Conservation (phyloP, 2,329 filamentous ascomycete species). For the Fusarium ambrosium region DNA sequence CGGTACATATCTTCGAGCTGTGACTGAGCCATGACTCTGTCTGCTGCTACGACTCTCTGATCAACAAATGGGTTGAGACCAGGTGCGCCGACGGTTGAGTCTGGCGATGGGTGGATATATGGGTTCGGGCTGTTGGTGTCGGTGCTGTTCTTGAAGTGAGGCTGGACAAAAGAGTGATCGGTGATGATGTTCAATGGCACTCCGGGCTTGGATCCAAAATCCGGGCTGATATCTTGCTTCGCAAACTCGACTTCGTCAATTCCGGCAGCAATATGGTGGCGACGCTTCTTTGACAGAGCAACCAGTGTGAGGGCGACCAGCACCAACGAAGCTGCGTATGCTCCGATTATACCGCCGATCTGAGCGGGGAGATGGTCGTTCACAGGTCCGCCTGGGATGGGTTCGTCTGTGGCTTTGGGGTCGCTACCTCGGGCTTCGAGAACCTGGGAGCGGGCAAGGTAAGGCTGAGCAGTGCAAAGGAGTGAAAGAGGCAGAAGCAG, state of each 20-base stretch:
- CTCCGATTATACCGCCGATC: conserved; percentile 85
- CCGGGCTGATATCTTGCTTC: conserved; percentile 40
- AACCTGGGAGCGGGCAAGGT: conserved; percentile 46
- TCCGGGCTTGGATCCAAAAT: conserved; percentile 38
- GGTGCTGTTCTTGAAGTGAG: conserved; percentile 63
- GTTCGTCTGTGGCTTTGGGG: conserved; percentile 71
- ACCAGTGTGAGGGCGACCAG: conserved; percentile 78
- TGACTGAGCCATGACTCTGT: conserved; percentile 80
- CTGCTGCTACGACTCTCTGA: conserved; percentile 78
- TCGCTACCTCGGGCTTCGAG: conserved; percentile 48
- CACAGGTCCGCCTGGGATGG: conserved; percentile 70
- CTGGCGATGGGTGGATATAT: conserved; percentile 62
- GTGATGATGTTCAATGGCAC: conserved; percentile 37
- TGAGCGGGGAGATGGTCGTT: conserved; percentile 82
- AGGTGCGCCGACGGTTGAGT: conserved; percentile 62
- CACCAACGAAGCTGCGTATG: conserved; percentile 83
- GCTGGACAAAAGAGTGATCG: conserved; percentile 49
- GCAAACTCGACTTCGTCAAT: conserved; percentile 66
- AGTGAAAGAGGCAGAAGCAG: conserved; percentile 48
- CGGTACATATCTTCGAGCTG: conserved; percentile 93
- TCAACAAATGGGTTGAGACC: conserved; percentile 81
- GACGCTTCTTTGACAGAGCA: conserved; percentile 68
- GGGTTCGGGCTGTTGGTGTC: conserved; percentile 51
- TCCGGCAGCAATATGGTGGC: conserved; percentile 65
- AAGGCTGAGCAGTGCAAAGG: conserved; percentile 49